phyloP scores from a whole-genome alignment of 805 yeast genomes.

The Pichia cabralensis region DNA sequence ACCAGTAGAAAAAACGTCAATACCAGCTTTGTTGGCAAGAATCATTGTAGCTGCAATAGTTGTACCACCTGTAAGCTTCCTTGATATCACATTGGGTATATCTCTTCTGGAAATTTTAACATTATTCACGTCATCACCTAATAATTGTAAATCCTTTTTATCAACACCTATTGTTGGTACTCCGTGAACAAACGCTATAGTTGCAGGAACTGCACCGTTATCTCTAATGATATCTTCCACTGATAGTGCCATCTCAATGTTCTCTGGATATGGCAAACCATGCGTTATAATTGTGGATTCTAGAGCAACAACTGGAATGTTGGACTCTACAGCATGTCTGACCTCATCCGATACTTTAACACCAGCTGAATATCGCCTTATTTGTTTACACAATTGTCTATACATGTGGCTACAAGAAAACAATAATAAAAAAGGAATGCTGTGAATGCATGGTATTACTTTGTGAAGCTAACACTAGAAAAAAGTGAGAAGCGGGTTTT shows the following conservation, averaged over 20 bases:
- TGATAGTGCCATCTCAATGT: conserved; percentile 56
- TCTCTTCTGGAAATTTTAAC: conserved; percentile 75
- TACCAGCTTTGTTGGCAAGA: conserved; percentile 63
- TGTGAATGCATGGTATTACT: too few species aligned
- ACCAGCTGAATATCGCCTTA: too few species aligned
- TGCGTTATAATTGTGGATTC: conserved; percentile 87
- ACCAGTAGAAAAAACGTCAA: conserved; percentile 83
- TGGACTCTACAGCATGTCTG: conserved; percentile 45
- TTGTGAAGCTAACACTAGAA: too few species aligned
- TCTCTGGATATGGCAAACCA: conserved; percentile 77
- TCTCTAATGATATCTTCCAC: conserved; percentile 56
- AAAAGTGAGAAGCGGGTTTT: too few species aligned
- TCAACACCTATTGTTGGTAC: conserved; percentile 59
- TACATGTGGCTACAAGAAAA: too few species aligned
- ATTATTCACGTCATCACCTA: conserved; percentile 33
- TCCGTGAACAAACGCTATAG: conserved; percentile 71
- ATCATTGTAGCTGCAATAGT: conserved; percentile 88
- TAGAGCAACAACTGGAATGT: conserved; percentile 65
- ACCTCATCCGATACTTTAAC: conserved; percentile 37
- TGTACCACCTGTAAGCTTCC: conserved; percentile 68
- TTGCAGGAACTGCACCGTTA: conserved; percentile 72
- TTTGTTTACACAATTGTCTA: too few species aligned
- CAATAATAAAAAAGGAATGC: too few species aligned
- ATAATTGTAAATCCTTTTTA: conserved; percentile 33
- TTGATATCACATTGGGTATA: conserved; percentile 60